Conservation (phyloP, 2,329 filamentous ascomycete genomes). For the Dryadomyces quercivorus region DNA sequence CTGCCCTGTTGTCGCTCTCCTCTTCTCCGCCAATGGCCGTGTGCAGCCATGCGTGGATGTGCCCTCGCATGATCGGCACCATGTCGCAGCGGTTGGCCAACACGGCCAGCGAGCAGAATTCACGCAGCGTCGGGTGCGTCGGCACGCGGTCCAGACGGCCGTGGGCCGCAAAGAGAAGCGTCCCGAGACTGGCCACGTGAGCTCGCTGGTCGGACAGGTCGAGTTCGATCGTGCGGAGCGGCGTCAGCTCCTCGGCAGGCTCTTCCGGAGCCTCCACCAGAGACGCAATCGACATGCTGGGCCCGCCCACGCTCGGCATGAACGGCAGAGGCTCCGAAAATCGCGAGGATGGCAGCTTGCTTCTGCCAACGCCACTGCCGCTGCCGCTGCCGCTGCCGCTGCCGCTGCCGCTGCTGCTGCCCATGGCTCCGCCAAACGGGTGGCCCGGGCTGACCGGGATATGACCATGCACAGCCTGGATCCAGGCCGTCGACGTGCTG, state of each 20-base stretch:
- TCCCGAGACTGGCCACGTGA: background rate
- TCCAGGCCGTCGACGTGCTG: no score
- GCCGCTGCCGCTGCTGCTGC: no score
- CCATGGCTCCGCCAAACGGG: no score
- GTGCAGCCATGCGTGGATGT: conserved; percentile 4
- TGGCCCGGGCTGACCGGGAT: no score
- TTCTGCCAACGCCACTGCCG: no score
- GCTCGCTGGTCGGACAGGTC: background rate
- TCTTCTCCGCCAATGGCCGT: background rate
- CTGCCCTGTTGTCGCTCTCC: background rate
- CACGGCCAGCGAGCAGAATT: conserved; percentile 5
- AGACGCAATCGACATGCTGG: no score
- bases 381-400: no score
- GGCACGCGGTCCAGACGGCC: conserved; percentile 4
- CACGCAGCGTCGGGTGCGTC: background rate
- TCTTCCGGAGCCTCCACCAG: background rate
- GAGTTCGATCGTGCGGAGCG: background rate
- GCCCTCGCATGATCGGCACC: conserved; percentile 3
- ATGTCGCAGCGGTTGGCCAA: conserved; percentile 5
- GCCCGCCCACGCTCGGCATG: no score
- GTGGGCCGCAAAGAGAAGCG: conserved; percentile 5
- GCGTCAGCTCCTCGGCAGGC: background rate
- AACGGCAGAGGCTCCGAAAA: no score
- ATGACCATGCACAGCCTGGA: no score
- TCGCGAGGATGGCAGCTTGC: no score